Percentiles rank a stretch among this genome's conserved stretches.
These are phyloP conservation scores for Pyrrhoderma noxium DNA, from an alignment of 1,284 basidiomycete genomes.

Conservation along the genomic window DNA sequence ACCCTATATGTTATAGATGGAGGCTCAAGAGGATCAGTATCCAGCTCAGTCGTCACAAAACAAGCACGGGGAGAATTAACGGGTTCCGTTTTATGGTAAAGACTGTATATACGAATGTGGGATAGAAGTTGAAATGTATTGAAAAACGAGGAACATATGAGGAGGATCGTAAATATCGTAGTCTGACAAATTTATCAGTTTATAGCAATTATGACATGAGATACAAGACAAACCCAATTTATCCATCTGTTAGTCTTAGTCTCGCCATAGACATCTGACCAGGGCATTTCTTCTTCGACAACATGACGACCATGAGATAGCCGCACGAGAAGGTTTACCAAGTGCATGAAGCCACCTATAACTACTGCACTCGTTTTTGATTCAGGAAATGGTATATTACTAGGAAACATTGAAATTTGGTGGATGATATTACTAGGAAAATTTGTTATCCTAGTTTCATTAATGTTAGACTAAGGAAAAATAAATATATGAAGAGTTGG, in stretches of 20 bases:
- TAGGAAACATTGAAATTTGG: slow-evolving; percentile 65
- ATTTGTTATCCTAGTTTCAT: slow-evolving; percentile 39
- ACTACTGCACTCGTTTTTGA: slow-evolving; percentile 57
- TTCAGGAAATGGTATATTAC: slow-evolving; percentile 64
- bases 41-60: slow-evolving; percentile 49
- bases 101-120: slow-evolving; percentile 56
- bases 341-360: slow-evolving; percentile 57
- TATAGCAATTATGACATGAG: background rate
- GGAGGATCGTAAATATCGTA: slow-evolving; percentile 45
- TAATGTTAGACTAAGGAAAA: background rate
- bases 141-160: slow-evolving; percentile 43
- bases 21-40: slow-evolving; percentile 36
- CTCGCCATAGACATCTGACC: slow-evolving; percentile 71
- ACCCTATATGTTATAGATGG: slow-evolving; percentile 32
- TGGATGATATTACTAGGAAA: slow-evolving; percentile 65
- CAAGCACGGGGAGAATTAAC: slow-evolving; percentile 60
- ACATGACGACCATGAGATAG: slow-evolving; percentile 48
- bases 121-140: slow-evolving; percentile 63
- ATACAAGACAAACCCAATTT: slow-evolving; percentile 51
- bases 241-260: slow-evolving; percentile 61
- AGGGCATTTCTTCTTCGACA: slow-evolving; percentile 59
- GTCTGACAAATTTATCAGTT: slow-evolving; percentile 36
- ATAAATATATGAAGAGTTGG: slow-evolving; percentile 9
- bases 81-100: slow-evolving; percentile 53
- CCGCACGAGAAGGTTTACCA: slow-evolving; percentile 58